These are phyloP conservation scores for Diaporthe sp. DNA, from an alignment of 2,329 filamentous ascomycete species.

Conservation along the genomic window DNA sequence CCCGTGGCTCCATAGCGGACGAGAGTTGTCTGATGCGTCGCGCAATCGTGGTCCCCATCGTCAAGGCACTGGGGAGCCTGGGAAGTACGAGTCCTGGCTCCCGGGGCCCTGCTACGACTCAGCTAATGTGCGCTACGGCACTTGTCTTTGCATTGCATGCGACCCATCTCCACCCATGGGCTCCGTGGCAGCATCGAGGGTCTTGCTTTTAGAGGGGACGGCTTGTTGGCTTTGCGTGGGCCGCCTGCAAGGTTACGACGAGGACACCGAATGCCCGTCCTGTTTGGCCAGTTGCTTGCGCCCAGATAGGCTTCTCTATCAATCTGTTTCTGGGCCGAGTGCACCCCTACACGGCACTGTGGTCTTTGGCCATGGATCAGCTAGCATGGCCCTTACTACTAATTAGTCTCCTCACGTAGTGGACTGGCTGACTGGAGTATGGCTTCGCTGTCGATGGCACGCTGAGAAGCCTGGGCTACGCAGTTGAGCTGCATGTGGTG, in stretches of 20 bases:
- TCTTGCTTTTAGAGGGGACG: conserved; percentile 21
- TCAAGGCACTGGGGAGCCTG: conserved; percentile 16
- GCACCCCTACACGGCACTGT: neutral
- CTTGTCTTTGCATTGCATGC: conserved; percentile 42
- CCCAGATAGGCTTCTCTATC: neutral
- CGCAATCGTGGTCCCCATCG: conserved; percentile 36
- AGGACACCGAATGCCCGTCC: conserved; percentile 31
- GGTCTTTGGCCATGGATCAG: neutral
- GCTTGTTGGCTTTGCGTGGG: conserved; percentile 25
- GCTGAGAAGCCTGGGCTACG: conserved; percentile 22
- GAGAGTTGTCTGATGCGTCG: conserved; percentile 41
- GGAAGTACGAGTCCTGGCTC: conserved; percentile 20
- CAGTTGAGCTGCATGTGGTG: conserved; percentile 40
- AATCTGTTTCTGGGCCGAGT: neutral
- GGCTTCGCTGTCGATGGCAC: conserved; percentile 25
- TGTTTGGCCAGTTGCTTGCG: neutral
- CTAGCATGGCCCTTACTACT: neutral
- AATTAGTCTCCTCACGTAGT: neutral
- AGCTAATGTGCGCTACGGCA: conserved; percentile 38
- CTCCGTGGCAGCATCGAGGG: conserved; percentile 35
- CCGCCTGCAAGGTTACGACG: conserved; percentile 3
- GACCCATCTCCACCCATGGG: conserved; percentile 35
- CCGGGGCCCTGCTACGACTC: conserved; percentile 34
- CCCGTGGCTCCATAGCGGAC: conserved; percentile 40
- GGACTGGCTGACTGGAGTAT: conserved; percentile 2